Evolutionary conservation across 257 asterid genomes (phyloP), one percentile per base, ranked within the genome.

Genomic region (Solanum chiquidenum): DNA sequence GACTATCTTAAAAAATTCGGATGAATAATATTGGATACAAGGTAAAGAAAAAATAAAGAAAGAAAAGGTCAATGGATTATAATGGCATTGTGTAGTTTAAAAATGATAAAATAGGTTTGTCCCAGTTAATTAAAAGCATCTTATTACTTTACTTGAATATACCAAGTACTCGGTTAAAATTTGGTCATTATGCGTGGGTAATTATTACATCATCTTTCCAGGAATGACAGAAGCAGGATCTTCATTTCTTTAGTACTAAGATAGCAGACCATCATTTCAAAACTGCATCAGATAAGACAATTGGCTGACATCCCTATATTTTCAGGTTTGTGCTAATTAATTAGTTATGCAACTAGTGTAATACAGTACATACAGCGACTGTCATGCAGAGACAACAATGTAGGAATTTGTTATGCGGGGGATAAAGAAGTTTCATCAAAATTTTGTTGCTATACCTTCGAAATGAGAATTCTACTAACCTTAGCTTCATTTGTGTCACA

Each of bases 401-500:
- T 20, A 49, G 42, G 35, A 55, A 29, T 20, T 27, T 13, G 3
- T 12, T 58, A 31, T 1, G 58, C 21, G 0, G 12, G 9, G 27
- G 34, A 73, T 13, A 68, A 44, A 40, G 12, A 33, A 31, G 74
- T 33, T 46, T 4, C 46, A 73, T 46, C 37, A 35, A 12, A 62
- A 69, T 66, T 18, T 49, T 29, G 31, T 82, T 82, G 86, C 9
- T 10, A 5, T 46, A 18, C 69, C 79, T 49, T 42, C 21, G 21
- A 12, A 31, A 80, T 55, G 71, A 31, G 44, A 62, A 83, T 60
- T 68, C 42, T 58, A 88, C 94, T 83, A 66, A 93, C 96, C 98
- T 94, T 87, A 87, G 90, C 88, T 84, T 83, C 89, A 35, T 88
- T 88, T 68, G 87, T 83, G 87, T 90, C 93, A 60, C 89, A 90